These are phyloP conservation scores for Dissophora globulifera DNA, from an alignment of 192 early-diverging fungal genomes.

Conservation along the genomic window DNA sequence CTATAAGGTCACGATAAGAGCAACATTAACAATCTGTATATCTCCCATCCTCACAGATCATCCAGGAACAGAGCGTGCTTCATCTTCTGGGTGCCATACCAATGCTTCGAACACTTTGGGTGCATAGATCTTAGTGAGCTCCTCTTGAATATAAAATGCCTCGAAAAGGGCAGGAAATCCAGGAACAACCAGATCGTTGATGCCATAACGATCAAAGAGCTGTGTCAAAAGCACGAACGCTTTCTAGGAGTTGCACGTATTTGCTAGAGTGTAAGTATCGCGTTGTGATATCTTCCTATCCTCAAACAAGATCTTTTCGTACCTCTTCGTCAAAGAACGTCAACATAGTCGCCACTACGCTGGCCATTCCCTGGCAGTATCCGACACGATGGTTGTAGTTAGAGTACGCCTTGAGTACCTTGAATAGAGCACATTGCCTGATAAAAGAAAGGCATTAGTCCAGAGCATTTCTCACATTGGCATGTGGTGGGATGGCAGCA, in stretches of 20 bases:
- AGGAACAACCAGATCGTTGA: constrained; percentile 63
- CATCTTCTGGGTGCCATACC: constrained; percentile 47
- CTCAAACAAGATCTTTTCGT: too few species aligned
- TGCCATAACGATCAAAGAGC: constrained; percentile 58
- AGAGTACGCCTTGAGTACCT: constrained; percentile 82
- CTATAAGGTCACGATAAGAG: constrained; percentile 39
- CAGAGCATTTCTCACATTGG: neutral
- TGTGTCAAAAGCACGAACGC: constrained; percentile 62
- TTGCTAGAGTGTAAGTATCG: neutral
- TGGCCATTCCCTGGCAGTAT: constrained; percentile 91
- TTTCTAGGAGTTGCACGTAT: too few species aligned
- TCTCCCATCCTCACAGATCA: neutral
- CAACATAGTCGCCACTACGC: constrained; percentile 79
- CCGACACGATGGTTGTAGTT: constrained; percentile 82
- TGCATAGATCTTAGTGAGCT: constrained; percentile 55
- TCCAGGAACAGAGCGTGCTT: too few species aligned
- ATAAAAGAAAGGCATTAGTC: neutral
- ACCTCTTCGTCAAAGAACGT: constrained; percentile 75
- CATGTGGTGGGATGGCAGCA: neutral
- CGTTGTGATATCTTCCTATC: too few species aligned
- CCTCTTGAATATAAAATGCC: constrained; percentile 67
- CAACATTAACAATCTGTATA: neutral
- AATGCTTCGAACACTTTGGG: constrained; percentile 59
- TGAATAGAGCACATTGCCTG: constrained; percentile 81
- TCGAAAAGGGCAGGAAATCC: constrained; percentile 67